Conservation (phyloP, 2,329 filamentous ascomycete genomes). For the Cladosporium sp. region DNA sequence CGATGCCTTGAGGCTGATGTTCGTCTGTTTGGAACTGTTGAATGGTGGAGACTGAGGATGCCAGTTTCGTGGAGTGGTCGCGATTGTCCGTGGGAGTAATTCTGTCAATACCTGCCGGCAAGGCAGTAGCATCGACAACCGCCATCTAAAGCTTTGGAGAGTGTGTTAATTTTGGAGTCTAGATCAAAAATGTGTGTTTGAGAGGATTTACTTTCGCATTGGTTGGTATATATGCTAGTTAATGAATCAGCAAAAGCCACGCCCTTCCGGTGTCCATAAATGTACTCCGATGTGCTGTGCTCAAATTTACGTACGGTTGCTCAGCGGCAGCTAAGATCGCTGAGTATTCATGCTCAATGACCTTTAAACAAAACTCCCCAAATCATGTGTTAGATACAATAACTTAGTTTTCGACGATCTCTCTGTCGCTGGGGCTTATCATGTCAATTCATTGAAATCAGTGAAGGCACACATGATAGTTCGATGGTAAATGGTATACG, state of each 20-base stretch:
- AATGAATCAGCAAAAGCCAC: not conserved
- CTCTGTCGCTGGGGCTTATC: not conserved
- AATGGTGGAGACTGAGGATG: not conserved
- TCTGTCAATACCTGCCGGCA: not conserved
- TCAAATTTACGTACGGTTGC: not conserved
- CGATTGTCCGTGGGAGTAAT: not conserved
- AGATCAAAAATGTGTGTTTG: not conserved
- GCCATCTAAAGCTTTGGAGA: not conserved
- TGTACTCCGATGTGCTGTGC: not conserved
- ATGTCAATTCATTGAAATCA: not conserved
- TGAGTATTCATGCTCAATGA: not conserved
- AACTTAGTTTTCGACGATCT: not conserved
- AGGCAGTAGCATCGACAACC: not conserved
- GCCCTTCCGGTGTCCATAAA: conserved; percentile 3
- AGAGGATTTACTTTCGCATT: not conserved
- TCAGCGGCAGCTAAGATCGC: not conserved
- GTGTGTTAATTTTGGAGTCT: not conserved
- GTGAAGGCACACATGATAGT: not conserved
- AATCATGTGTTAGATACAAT: not conserved
- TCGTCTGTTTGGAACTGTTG: not conserved
- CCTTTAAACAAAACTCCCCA: too few species aligned
- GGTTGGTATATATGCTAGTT: not conserved
- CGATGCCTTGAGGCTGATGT: not conserved
- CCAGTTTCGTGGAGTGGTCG: not conserved
- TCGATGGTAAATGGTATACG: not conserved